Evolutionary conservation across 192 early-diverging fungal species (phyloP), one percentile per base, ranked within the genome.

Genomic region (Pilobolus umbonatus): DNA sequence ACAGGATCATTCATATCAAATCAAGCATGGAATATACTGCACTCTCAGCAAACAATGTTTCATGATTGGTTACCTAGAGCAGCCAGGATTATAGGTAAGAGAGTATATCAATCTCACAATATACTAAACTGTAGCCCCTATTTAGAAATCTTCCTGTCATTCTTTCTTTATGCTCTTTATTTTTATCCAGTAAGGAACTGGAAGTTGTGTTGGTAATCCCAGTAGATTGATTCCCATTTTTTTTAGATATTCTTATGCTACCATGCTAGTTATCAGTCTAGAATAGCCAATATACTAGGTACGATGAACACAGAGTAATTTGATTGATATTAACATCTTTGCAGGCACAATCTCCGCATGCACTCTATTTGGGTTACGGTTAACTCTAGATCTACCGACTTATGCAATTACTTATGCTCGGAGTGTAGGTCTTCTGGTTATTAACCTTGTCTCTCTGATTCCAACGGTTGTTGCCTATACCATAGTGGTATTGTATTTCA

Each of bases 191-290:
- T 72, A 52, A 38, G 48, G 51, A 4, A 39, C 14, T 24, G 19
- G 48, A 24, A 29, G 3, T 24, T 11, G 38, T 34, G n/a, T 14
- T 19, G 1, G 11, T 31, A 12, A 24, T 22, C 24, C 3, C 38
- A 31, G 50, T 10, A 42, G n/a, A 38, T 9, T 49, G 34, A 29
- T 36, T n/a, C 7, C 24, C 14, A 53, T 40, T 48, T 35, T 25
- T 30, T 9, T 17, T 46, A 71, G 69, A 49, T 61, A 0, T 72
- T 72, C 43, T 64, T 72, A n/a, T 72, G 70, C 25, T 72, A 66
- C 55, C 59, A 72, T 26, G 64, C 65, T 17, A 72, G 70, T 28
- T 49, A 57, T 25, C 28, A 50, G 22, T 72, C 70, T 14, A 47
- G 64, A 9, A 17, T 57, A 19, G 70, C 64, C 10, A 67, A 58